Percentiles rank a stretch among this genome's conserved stretches.
Evolutionary conservation across 805 yeast species (phyloP).

Genomic region (Myxozyma mucilagina): DNA sequence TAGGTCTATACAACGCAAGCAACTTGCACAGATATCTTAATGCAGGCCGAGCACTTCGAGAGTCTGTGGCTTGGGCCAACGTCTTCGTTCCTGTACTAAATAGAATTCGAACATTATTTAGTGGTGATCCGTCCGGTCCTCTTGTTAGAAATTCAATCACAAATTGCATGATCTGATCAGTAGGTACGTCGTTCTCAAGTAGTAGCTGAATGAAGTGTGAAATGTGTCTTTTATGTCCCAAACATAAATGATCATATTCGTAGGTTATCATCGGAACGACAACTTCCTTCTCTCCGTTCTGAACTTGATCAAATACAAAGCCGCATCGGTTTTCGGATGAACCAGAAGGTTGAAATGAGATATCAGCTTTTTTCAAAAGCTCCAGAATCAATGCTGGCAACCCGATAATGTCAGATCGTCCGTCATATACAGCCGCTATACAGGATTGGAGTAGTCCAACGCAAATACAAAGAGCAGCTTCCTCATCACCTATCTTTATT

Average conservation of each 20-base stretch:
- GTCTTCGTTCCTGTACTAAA: slow-evolving; percentile 4
- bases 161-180: slow-evolving; percentile 4
- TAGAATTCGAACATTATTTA: background rate
- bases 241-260: slow-evolving; percentile 9
- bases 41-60: background rate
- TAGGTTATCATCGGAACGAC: background rate
- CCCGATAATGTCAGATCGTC: slow-evolving; percentile 13
- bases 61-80: background rate
- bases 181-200: slow-evolving; percentile 8
- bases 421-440: slow-evolving; percentile 6
- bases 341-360: background rate
- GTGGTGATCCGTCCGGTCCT: background rate
- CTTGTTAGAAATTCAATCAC: background rate
- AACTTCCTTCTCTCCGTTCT: background rate
- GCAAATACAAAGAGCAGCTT: slow-evolving; percentile 15
- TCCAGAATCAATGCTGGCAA: background rate
- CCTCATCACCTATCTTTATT: slow-evolving; percentile 7
- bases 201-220: slow-evolving; percentile 1
- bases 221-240: background rate
- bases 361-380: slow-evolving; percentile 7
- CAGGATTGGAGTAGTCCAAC: slow-evolving; percentile 14
- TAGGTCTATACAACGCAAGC: background rate
- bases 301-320: background rate
- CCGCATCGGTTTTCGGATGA: slow-evolving; percentile 1
- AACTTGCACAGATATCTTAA: background rate